These are phyloP conservation scores for Sporobolomyces pararoseus DNA, from an alignment of 768 basidiomycete genomes.

Conservation along the genomic window DNA sequence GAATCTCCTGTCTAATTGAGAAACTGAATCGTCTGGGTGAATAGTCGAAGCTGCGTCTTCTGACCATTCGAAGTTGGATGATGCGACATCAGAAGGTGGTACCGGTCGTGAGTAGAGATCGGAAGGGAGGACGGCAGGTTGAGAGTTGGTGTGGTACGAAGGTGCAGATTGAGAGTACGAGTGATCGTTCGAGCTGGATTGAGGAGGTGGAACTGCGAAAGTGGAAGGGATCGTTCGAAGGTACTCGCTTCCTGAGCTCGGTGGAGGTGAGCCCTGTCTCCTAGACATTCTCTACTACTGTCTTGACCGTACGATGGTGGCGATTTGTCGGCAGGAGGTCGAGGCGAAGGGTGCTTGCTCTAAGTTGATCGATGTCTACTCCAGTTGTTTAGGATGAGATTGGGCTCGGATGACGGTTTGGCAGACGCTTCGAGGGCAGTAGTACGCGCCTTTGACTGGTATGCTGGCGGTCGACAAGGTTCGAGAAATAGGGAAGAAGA, in stretches of 20 bases:
- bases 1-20: conserved; percentile 32
- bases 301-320: not conserved
- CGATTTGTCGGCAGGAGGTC: not conserved
- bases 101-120: conserved; percentile 27
- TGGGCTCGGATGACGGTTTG: no score
- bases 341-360: not conserved
- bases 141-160: not conserved
- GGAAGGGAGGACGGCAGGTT: conserved; percentile 15
- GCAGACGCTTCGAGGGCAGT: no score
- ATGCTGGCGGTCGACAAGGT: no score
- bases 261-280: not conserved
- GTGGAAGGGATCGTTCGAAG: conserved; percentile 7
- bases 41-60: conserved; percentile 39
- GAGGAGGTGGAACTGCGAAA: not conserved
- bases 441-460: no score
- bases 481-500: no score
- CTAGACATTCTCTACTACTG: not conserved
- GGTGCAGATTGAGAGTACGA: conserved; percentile 2
- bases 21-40: conserved; percentile 35
- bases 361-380: not conserved
- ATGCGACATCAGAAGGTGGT: conserved; percentile 17
- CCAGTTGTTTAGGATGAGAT: no score
- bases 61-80: conserved; percentile 29
- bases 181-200: conserved; percentile 7
- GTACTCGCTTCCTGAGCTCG: not conserved